Base-by-base conservation (phyloP, 345 rosid genomes). In the Acer negundo region DNA sequence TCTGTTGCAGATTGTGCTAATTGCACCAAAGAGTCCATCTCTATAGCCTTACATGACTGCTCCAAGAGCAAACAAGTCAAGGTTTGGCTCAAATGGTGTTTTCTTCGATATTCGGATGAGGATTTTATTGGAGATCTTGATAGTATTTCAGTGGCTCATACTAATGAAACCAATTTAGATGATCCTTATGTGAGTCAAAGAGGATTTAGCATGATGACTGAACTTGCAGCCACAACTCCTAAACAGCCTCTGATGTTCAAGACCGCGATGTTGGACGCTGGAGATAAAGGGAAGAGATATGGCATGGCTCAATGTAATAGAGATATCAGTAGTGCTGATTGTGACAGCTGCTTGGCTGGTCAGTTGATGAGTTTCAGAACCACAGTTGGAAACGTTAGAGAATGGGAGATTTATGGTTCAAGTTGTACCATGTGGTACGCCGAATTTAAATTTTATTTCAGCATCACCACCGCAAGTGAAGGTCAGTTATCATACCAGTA, bases 391-490 rank as follows among this genome's bases (percentile, higher is more conserved):
- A 84, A 79, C 17, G 81, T 82, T 71, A 86, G 85, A 79, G 82
- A 62, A 2, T 86, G 91, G 91, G 91, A 77, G 75, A 80, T 82
- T 76, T 77, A 86, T 65, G 89, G 91, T 26, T 70, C 85, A 49
- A 82, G 86, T 70, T 88, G 91, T 73, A 82, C 86, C 78, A 68
- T 86, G 85, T 79, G 84, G 89, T 82, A 84, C 75, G 81, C 67
- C 70, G 87, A 85, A 42, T 84, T 46, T 72, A 82, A 79, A 31
- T 81, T 88, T 72, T 86, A 81, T 71, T 84, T 72, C 76, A 84
- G 83, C 76, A 49, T 56, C 56, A 81, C 85, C 13, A 69, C 76
- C 31, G 26, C 80, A 46, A 82, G 66, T 49, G 53, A 77, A 56
- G 82, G 86, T 87, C 19, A 81, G 83, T 72, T 46, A 1, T 40